Base-by-base conservation (phyloP, 495 filamentous ascomycete species). In the Lasiosphaeria miniovina region DNA sequence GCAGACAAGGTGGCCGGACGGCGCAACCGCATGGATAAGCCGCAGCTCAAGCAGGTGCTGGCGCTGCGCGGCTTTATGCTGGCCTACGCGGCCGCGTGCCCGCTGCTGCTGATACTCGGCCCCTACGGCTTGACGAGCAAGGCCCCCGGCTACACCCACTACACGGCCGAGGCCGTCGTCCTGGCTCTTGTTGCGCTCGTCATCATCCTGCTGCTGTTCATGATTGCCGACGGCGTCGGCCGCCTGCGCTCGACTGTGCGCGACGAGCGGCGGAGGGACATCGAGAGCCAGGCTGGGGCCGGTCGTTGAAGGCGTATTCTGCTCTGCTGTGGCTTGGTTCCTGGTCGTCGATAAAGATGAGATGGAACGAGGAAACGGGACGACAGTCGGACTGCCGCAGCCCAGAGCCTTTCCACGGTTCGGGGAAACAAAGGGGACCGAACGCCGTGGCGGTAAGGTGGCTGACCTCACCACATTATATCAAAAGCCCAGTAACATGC, bases 151-250 rank as follows among this genome's bases (percentile, higher is more conserved):
- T 52, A 52, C 49, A 3, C 7, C 7, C 49, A 52, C 49, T 52
- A 52, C 49, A 17, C 54, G 38, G 36, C 54, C 24, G 38, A 55
- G 54, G 36, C 11, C 3, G 41, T 35, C 8, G 54, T 40, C 36
- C 36, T 55, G 38, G 54, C 6, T 11, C 54, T 55, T 6, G 54
- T n/a, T 33, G 15, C 8, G 8, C 3, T 31, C 15, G 48, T 55
- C 24, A 40, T 40, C 15, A 8, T 45, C 6, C 38, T 48, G 3
- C 14, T 17, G 3, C n/a, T 14, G 10, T 55, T 45, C 33, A 14
- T 55, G 24, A 48, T 55, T 24, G 15, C 36, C 7, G 54, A 55
- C 36, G 36, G 15, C n/a, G 11, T 53, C 32, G 15, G 34, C 24
- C 32, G 54, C 15, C 43, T 46, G 6, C 43, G 43, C 43, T 24